Percentiles rank a stretch among this genome's conserved stretches.
Conservation (phyloP, 176 grass and related monocot species). For the Rhipidocladum racemiflorum region DNA sequence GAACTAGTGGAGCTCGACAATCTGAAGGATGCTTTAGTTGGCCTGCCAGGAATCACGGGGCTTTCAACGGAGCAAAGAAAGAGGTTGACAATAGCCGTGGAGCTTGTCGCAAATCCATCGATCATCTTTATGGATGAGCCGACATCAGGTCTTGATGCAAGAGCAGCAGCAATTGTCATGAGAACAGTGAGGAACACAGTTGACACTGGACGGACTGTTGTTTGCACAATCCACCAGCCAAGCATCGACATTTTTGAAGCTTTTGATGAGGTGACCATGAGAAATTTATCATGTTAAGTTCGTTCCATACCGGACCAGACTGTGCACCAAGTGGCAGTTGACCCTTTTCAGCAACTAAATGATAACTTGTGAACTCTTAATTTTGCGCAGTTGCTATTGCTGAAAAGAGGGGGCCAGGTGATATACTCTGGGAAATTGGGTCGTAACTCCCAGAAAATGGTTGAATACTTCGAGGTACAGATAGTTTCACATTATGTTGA, state of each 20-base stretch:
- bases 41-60: constrained; percentile 87
- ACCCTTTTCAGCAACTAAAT: neutral
- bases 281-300: neutral
- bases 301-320: neutral
- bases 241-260: constrained; percentile 99
- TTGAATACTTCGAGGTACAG: constrained; percentile 90
- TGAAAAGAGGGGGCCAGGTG: constrained; percentile 98
- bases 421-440: constrained; percentile 88
- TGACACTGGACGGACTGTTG: constrained; percentile 91
- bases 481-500: neutral
- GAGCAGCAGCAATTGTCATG: constrained; percentile 98
- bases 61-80: constrained; percentile 95
- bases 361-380: neutral
- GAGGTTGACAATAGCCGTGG: constrained; percentile 94
- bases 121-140: constrained; percentile 99
- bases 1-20: constrained; percentile 84
- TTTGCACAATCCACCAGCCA: constrained; percentile 98
- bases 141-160: constrained; percentile 97
- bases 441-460: constrained; percentile 77
- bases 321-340: neutral
- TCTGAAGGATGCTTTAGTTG: constrained; percentile 84
- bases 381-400: constrained; percentile 63
- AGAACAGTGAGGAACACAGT: constrained; percentile 98
- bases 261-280: constrained; percentile 78
- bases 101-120: constrained; percentile 94